phyloP scores from a whole-genome alignment of 164 flowering plant genomes.

The Dillenia turbinata region DNA sequence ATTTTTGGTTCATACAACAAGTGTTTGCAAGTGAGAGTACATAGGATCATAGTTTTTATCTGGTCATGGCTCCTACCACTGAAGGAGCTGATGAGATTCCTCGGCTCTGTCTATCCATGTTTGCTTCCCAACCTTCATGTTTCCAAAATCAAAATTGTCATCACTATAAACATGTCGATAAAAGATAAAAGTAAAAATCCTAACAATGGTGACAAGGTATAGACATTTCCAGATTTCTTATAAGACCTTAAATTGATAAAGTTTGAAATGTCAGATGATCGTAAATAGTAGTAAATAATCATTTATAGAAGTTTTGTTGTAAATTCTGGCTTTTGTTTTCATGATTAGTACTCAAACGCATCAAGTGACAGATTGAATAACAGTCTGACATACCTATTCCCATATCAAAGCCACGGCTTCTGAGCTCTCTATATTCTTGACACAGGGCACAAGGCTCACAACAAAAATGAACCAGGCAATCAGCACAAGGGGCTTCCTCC shows the following conservation, averaged over 20 bases:
- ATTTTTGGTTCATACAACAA: too few species aligned
- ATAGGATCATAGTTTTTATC: slow-evolving; percentile 13
- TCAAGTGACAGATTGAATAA: not conserved
- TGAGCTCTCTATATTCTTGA: slow-evolving; percentile 47
- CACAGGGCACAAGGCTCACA: slow-evolving; percentile 46
- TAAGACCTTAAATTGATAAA: too few species aligned
- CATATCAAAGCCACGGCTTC: slow-evolving; percentile 40
- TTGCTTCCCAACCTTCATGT: slow-evolving; percentile 39
- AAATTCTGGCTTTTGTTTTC: not conserved
- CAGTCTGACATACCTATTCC: slow-evolving; percentile 25
- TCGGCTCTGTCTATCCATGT: slow-evolving; percentile 28
- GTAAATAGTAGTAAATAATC: too few species aligned
- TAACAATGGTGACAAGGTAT: too few species aligned
- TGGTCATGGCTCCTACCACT: slow-evolving; percentile 24
- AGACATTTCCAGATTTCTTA: too few species aligned
- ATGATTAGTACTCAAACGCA: not conserved
- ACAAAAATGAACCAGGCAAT: slow-evolving; percentile 41
- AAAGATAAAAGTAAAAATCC: too few species aligned
- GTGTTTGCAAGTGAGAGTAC: too few species aligned
- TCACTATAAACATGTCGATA: not conserved
- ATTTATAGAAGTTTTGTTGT: too few species aligned
- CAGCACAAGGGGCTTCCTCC: slow-evolving; percentile 36
- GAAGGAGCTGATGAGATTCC: slow-evolving; percentile 24
- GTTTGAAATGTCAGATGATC: too few species aligned
- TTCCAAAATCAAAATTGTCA: not conserved